Evolutionary conservation across 176 grass and related monocot genomes (phyloP), one percentile per base, ranked within the genome.

Genomic region (Aegilops speltoides): DNA sequence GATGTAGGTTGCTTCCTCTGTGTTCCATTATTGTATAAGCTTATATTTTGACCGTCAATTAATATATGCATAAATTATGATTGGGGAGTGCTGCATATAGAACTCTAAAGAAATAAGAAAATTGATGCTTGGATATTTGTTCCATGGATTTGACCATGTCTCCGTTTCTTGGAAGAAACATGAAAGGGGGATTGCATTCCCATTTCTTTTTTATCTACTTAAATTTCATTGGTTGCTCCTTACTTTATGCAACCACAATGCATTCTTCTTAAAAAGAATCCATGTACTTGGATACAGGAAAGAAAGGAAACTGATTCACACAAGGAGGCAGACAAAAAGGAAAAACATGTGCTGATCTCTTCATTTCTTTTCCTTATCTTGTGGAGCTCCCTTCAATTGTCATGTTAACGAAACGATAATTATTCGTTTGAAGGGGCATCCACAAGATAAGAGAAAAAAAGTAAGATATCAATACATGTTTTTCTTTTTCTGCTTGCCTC

Each of bases 281-380:
- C n/a, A 37, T 76, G 26, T 74, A 62, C 81, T 73, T 48, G 4
- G 60, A 69, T 87, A 59, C 77, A 91, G 81, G 81, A 84, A 87
- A 75, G 5, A 81, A 87, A 91, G 56, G 76, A 80, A 80, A 29
- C 70, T 36, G 75, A 79, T 79, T 65, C 67, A 23, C 80, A 45
- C 40, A 73, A 62, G 36, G 89, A 75, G 84, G 67, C 20, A 67
- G 67, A 25, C 54, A 84, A 71, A 46, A 87, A 77, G 66, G 82
- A 33, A 66, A 87, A 82, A 23, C 33, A 10, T 68, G 81, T 50
- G 40, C 11, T 43, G 40, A 43, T 43, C 40, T 43, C 40, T 43
- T 43, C 9, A 43, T 43, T 43, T 43, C 40, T 11, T 43, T 43
- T 11, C 11, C 40, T 11, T 43, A 43, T 43, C 10, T 43, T 43